Evolutionary conservation across 371 early-diverging fungal genomes (phyloP).

Genomic region (Saksenaea oblongispora): DNA sequence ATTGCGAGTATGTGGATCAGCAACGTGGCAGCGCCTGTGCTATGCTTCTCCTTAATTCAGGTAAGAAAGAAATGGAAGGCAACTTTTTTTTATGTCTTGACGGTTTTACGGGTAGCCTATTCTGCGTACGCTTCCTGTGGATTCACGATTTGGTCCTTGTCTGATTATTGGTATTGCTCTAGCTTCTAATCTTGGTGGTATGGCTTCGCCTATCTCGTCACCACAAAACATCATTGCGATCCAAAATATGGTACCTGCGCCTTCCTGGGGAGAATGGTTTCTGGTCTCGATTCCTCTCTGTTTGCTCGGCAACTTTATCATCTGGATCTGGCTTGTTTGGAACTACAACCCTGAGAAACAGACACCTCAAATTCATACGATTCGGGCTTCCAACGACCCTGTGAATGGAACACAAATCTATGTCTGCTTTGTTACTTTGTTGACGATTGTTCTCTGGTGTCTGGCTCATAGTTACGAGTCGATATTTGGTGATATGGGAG

Average conservation of each 20-base stretch:
- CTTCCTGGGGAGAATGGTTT: conserved; percentile 73
- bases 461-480: conserved; percentile 59
- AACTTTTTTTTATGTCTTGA: neutral
- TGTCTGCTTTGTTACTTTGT: conserved; percentile 60
- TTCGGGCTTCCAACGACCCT: conserved; percentile 59
- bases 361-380: conserved; percentile 56
- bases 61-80: conserved; percentile 32
- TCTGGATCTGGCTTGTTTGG: conserved; percentile 66
- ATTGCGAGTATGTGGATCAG: conserved; percentile 97
- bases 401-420: conserved; percentile 65
- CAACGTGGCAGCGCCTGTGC: conserved; percentile 97
- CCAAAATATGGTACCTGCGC: conserved; percentile 72
- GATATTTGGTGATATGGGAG: conserved; percentile 80
- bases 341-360: conserved; percentile 66
- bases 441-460: conserved; percentile 83
- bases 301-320: conserved; percentile 63
- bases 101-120: conserved; percentile 55
- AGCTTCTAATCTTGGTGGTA: conserved; percentile 85
- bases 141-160: conserved; percentile 65
- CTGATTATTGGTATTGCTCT: conserved; percentile 83
- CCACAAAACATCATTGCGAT: conserved; percentile 83
- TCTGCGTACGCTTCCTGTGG: conserved; percentile 69
- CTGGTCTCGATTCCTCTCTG: conserved; percentile 61
- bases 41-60: conserved; percentile 93
- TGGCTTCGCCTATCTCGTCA: conserved; percentile 83